These are phyloP conservation scores for Beauveria caledonica DNA, from an alignment of 2,329 filamentous ascomycete species.

Conservation along the genomic window DNA sequence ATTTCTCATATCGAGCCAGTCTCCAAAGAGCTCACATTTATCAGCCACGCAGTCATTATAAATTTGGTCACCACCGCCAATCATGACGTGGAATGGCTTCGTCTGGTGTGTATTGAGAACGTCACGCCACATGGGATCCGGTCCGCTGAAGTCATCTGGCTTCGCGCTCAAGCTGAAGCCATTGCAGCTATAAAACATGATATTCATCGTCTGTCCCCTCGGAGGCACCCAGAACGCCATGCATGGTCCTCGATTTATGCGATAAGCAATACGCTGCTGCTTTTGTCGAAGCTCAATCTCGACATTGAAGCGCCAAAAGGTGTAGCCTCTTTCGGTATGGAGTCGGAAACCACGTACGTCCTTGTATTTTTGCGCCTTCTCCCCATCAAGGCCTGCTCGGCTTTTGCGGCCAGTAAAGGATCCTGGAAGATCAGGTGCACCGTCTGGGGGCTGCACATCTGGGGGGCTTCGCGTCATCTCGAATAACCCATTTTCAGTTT, in stretches of 20 bases:
- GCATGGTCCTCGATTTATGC: constrained; percentile 84
- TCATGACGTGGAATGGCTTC: constrained; percentile 93
- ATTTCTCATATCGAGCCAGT: constrained; percentile 79
- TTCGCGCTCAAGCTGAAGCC: constrained; percentile 81
- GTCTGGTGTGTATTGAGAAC: constrained; percentile 88
- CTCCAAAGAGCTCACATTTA: constrained; percentile 66
- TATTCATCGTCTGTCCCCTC: constrained; percentile 81
- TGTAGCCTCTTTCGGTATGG: constrained; percentile 77
- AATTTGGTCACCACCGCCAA: constrained; percentile 93
- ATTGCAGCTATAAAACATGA: constrained; percentile 98
- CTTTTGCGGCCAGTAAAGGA: constrained; percentile 47
- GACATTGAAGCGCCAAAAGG: constrained; percentile 96
- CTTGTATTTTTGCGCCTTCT: constrained; percentile 71
- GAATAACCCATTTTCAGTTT: constrained; percentile 77
- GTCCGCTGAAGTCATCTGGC: constrained; percentile 73
- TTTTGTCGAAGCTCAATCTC: constrained; percentile 74
- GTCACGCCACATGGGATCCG: constrained; percentile 94
- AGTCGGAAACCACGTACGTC: constrained; percentile 77
- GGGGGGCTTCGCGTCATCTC: constrained; percentile 54
- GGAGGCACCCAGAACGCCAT: constrained; percentile 93
- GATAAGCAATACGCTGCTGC: constrained; percentile 86
- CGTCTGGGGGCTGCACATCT: constrained; percentile 34
- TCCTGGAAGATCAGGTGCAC: constrained; percentile 39
- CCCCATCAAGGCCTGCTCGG: constrained; percentile 59
- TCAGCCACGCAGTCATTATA: constrained; percentile 84